Evolutionary conservation across 2,329 filamentous ascomycete genomes (phyloP).

Genomic region (Alternaria rosae): DNA sequence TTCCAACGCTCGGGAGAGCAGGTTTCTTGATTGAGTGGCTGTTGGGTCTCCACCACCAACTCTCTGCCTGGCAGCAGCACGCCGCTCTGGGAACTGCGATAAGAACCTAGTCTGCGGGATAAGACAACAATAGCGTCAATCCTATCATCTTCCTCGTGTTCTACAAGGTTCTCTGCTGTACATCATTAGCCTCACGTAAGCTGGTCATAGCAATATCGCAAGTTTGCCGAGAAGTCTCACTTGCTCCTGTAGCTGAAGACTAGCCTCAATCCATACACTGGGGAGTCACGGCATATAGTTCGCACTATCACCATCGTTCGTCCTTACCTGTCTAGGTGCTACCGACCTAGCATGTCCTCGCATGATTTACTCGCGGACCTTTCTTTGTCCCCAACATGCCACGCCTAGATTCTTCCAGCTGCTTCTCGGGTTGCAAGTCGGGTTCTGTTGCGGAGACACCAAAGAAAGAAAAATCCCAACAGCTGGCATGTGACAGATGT

Average conservation of each 20-base stretch:
- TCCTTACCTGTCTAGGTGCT: background rate
- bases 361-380: background rate
- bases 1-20: background rate
- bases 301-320: background rate
- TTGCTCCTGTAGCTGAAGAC: background rate
- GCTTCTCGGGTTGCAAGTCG: background rate
- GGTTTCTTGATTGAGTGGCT: background rate
- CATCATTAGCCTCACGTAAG: background rate
- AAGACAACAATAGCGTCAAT: background rate
- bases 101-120: background rate
- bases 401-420: background rate
- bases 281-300: background rate
- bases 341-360: background rate
- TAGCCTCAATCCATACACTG: background rate
- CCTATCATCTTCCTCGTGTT: background rate
- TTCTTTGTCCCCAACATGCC: background rate
- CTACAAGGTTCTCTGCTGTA: background rate
- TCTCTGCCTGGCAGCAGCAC: background rate
- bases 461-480: background rate
- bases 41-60: background rate
- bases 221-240: background rate
- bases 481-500: background rate
- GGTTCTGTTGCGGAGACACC: background rate
- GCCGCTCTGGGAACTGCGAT: background rate
- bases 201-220: background rate